phyloP scores from a whole-genome alignment of 2,329 filamentous ascomycete genomes.

The Balansia obtecta region DNA sequence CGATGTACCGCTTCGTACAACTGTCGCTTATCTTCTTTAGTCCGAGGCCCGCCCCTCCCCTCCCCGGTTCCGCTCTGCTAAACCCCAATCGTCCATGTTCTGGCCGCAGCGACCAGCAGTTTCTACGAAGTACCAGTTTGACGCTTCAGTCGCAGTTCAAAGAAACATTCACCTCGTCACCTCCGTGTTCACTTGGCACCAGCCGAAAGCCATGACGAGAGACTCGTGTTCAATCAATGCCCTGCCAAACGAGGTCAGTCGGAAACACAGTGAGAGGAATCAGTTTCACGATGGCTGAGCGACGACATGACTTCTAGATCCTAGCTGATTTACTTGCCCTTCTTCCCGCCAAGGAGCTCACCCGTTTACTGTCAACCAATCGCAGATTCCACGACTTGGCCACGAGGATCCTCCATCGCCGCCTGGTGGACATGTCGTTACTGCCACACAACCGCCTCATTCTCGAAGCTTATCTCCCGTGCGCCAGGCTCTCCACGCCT shows the following conservation, averaged over 20 bases:
- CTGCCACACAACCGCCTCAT: constrained; percentile 44
- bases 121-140: no score
- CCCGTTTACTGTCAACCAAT: constrained; percentile 45
- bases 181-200: neutral
- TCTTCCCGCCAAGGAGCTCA: constrained; percentile 37
- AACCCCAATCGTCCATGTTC: no score
- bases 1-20: no score
- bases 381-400: constrained; percentile 52
- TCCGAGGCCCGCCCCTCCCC: no score
- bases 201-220: neutral
- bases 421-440: constrained; percentile 33
- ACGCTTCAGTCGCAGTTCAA: no score
- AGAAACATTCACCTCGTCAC: no score
- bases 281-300: neutral
- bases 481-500: constrained; percentile 53
- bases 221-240: neutral
- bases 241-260: constrained; percentile 1
- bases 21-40: no score
- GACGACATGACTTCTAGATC: neutral
- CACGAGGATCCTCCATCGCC: constrained; percentile 50
- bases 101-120: no score
- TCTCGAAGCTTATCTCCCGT: constrained; percentile 68
- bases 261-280: neutral
- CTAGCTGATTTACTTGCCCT: constrained; percentile 21
- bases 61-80: no score